A percentile compares a stretch with the other conserved stretches of the same genome.
These are phyloP conservation scores for Yarrowia yakushimensis DNA, from an alignment of 805 yeast species.

Conservation along the genomic window DNA sequence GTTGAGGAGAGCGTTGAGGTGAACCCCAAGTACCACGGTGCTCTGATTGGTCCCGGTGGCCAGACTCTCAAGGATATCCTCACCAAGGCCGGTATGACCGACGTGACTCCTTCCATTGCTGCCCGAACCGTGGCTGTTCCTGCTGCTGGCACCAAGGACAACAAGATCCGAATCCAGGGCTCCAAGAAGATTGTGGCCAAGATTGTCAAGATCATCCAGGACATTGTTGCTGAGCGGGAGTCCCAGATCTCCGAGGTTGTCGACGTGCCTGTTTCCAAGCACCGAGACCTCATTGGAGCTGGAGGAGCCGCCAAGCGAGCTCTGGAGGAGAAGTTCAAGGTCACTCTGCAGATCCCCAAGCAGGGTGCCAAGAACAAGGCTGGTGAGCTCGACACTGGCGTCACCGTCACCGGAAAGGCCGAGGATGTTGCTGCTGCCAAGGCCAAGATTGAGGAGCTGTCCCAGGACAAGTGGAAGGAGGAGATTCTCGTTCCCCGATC, in stretches of 20 bases:
- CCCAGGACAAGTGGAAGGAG: slow-evolving; percentile 54
- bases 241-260: slow-evolving; percentile 32
- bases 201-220: slow-evolving; percentile 58
- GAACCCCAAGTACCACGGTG: slow-evolving; percentile 68
- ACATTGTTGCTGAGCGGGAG: slow-evolving; percentile 62
- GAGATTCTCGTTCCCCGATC: slow-evolving; percentile 56
- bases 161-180: slow-evolving; percentile 65
- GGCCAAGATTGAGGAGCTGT: slow-evolving; percentile 55
- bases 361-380: slow-evolving; percentile 34
- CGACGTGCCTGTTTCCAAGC: slow-evolving; percentile 64
- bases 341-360: slow-evolving; percentile 64
- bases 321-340: slow-evolving; percentile 66
- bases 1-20: slow-evolving; percentile 59
- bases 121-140: slow-evolving; percentile 67
- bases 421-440: slow-evolving; percentile 63
- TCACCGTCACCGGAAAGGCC: slow-evolving; percentile 62
- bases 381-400: slow-evolving; percentile 31
- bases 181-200: slow-evolving; percentile 68
- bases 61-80: slow-evolving; percentile 69
- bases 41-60: slow-evolving; percentile 76
- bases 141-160: slow-evolving; percentile 50
- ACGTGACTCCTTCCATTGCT: slow-evolving; percentile 33
- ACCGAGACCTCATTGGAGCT: slow-evolving; percentile 74
- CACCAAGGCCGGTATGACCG: slow-evolving; percentile 65
- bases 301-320: slow-evolving; percentile 71